Evolutionary conservation across 1,284 basidiomycete species (phyloP), one percentile per base, ranked within the genome.

Genomic region (Leucoagaricus sp.): DNA sequence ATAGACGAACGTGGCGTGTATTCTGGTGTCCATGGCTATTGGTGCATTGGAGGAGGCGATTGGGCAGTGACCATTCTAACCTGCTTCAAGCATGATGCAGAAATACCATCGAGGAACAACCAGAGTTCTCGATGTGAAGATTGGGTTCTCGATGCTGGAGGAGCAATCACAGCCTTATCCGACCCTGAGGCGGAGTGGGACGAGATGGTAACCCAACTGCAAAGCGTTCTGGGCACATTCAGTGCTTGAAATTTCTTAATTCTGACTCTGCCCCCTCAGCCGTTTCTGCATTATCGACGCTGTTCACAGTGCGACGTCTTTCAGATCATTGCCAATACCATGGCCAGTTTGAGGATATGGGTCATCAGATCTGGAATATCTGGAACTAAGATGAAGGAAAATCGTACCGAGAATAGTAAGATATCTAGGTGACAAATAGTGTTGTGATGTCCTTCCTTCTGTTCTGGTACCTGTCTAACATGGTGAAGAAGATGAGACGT

Each of bases 141-240:
- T 50, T 92, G 89, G 90, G 74, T 75, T 0, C 74, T 98, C 41
- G 96, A 96, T 31, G 95, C 95, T 7, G 96, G 96, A 21, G 96
- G 96, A 28, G 96, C 96, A 2, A 96, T 99, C 64, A n/a, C n/a
- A n/a, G n/a, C n/a, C n/a, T n/a, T n/a, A 98, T 98, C 96, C 1
- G 87, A 95, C 58, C 80, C 89, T 4, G 82, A 87, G 29, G 85
- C 83, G 6, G 96, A 98, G 70, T 98, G 95, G 96, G 91, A 94
- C 9, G 96, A 99, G 71, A 96, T 98, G 79, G 67, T 87, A n/a
- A 81, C 87, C 19, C 98, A 98, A 69, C 81, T 95, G 31, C 80
- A 86, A 63, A 88, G 86, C 79, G 83, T 17, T 91, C n/a, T n/a
- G n/a, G n/a, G n/a, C n/a, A n/a, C n/a, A n/a, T n/a, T 91, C 63